Percentiles rank a stretch among this genome's conserved stretches.
phyloP scores from a whole-genome alignment of 2,329 filamentous ascomycete genomes.

The Drechslerella dactyloides region DNA sequence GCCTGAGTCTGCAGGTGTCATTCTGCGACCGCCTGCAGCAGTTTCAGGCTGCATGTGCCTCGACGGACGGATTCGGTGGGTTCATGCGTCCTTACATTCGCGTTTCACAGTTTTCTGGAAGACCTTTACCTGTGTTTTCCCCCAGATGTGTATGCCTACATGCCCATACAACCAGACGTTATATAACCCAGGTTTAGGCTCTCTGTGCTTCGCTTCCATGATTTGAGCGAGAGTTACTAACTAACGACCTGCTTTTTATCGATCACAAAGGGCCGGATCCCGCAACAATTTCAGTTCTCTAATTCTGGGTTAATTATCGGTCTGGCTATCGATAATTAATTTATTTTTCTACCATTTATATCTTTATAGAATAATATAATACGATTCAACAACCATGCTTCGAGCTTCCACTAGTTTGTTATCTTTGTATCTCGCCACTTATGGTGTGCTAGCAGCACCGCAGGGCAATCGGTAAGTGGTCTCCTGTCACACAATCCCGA shows the following conservation, averaged over 20 bases:
- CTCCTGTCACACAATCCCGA: neutral
- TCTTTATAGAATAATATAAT: constrained; percentile 6
- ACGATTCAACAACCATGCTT: constrained; percentile 10
- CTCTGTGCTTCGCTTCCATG: neutral
- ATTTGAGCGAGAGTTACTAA: no score
- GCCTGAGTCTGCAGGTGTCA: constrained; percentile 19
- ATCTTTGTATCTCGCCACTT: constrained; percentile 29
- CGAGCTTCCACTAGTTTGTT: constrained; percentile 24
- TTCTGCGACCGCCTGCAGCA: constrained; percentile 26
- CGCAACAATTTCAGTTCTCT: no score
- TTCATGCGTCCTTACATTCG: constrained; percentile 18
- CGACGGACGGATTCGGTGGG: neutral
- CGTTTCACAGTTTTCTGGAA: constrained; percentile 30
- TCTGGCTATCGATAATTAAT: constrained; percentile 12
- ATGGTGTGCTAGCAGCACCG: constrained; percentile 26
- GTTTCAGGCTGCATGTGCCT: constrained; percentile 36
- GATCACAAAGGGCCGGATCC: constrained; percentile 1
- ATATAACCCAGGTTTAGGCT: constrained; percentile 10
- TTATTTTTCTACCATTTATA: constrained; percentile 12
- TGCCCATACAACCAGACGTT: constrained; percentile 1
- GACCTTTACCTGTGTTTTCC: constrained; percentile 3
- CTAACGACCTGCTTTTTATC: neutral
- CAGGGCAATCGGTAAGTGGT: constrained; percentile 14
- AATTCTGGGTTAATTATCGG: neutral
- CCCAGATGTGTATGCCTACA: neutral